These are phyloP conservation scores for Trypanosoma congolense DNA, from an alignment of 208 protist species.

Conservation along the genomic window DNA sequence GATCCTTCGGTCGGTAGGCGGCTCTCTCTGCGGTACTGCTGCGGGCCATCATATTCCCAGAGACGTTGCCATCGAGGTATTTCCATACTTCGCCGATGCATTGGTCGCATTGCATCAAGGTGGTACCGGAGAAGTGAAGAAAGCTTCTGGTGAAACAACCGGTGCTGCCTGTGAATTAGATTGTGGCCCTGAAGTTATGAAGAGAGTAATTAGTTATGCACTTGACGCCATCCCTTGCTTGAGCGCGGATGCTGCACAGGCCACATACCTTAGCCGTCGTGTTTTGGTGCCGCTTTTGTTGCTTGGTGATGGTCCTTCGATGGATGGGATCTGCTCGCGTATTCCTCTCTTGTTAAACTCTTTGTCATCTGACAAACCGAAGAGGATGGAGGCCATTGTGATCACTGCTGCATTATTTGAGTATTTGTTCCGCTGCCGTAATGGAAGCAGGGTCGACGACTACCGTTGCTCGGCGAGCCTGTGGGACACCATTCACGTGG, in stretches of 20 bases:
- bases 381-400: slow-evolving; percentile 59
- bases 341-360: slow-evolving; percentile 20
- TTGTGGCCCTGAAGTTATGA: neutral
- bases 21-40: slow-evolving; percentile 20
- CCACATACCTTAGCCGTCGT: slow-evolving; percentile 54
- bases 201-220: slow-evolving; percentile 13
- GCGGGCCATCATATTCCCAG: slow-evolving; percentile 18
- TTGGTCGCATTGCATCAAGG: slow-evolving; percentile 10
- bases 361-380: slow-evolving; percentile 9
- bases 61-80: slow-evolving; percentile 32
- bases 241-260: slow-evolving; percentile 19
- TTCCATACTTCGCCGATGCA: slow-evolving; percentile 24
- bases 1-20: slow-evolving; percentile 25
- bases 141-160: neutral
- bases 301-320: neutral
- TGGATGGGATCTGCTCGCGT: slow-evolving; percentile 15
- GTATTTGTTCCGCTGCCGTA: slow-evolving; percentile 53
- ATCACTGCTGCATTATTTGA: slow-evolving; percentile 82
- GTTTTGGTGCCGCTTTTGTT: slow-evolving; percentile 72
- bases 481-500: slow-evolving; percentile 45
- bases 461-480: slow-evolving; percentile 63
- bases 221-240: slow-evolving; percentile 10
- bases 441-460: slow-evolving; percentile 30
- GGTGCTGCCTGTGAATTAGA: neutral
- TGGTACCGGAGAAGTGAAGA: neutral